Conservation (phyloP, 129 eudicot species). For the Flaveria bidentis region DNA sequence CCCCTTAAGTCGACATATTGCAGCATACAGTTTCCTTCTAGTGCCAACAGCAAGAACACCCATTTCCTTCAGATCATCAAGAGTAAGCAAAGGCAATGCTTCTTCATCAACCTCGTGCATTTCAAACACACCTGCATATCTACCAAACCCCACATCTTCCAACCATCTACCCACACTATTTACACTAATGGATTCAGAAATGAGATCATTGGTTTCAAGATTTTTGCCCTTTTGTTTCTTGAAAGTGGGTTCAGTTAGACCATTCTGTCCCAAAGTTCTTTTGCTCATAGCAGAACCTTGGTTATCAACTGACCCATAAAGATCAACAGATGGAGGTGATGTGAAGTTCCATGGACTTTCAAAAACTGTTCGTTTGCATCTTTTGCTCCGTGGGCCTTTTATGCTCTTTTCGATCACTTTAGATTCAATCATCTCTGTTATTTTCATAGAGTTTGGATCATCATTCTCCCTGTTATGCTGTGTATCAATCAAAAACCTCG, state of each 20-base stretch:
- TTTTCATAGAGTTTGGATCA: slow-evolving; percentile 36
- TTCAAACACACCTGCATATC: slow-evolving; percentile 47
- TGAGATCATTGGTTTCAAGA: slow-evolving; percentile 26
- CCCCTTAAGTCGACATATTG: slow-evolving; percentile 42
- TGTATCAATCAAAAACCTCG: slow-evolving; percentile 16
- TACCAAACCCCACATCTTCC: slow-evolving; percentile 48
- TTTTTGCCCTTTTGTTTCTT: slow-evolving; percentile 27
- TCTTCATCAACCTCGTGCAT: slow-evolving; percentile 61
- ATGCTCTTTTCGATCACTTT: slow-evolving; percentile 25
- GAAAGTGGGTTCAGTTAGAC: slow-evolving; percentile 19
- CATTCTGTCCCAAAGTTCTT: slow-evolving; percentile 18
- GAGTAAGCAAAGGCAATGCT: slow-evolving; percentile 53
- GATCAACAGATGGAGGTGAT: slow-evolving; percentile 17
- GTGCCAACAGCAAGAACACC: slow-evolving; percentile 60
- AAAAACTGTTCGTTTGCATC: slow-evolving; percentile 36
- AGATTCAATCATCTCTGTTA: slow-evolving; percentile 21
- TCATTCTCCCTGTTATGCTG: slow-evolving; percentile 37
- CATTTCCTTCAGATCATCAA: slow-evolving; percentile 59
- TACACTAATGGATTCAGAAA: slow-evolving; percentile 21
- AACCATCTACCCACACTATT: slow-evolving; percentile 49
- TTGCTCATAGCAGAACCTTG: slow-evolving; percentile 38
- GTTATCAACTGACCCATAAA: slow-evolving; percentile 28
- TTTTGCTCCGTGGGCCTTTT: slow-evolving; percentile 40
- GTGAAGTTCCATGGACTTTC: slow-evolving; percentile 28
- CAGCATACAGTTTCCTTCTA: slow-evolving; percentile 53